Evolutionary conservation across 1,284 basidiomycete species (phyloP), one percentile per base, ranked within the genome.

Genomic region (Ganoderma meredithae): DNA sequence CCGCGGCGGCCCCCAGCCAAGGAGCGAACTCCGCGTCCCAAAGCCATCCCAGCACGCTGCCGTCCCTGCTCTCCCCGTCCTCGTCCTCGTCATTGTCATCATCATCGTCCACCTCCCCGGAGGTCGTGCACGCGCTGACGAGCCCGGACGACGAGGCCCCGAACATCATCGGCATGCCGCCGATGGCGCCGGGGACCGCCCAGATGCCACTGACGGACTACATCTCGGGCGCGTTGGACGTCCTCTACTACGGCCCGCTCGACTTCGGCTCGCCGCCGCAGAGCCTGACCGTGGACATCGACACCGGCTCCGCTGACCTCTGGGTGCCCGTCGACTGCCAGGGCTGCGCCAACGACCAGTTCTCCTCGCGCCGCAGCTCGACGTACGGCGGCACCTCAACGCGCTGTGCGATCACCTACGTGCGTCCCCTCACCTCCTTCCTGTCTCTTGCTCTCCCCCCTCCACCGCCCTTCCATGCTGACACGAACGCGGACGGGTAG

Each of bases 231-330:
- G 69, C 73, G 36, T 71, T 83, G 49, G 86, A 89, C 70, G 66
- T 86, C 61, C 76, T 88, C 44, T 90, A 89, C 75, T 88, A 85
- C 63, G 88, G 86, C 1, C 69, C 77, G 0, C 65, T 86, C 44
- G 13, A 69, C 13, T 79, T 90, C 62, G 88, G 88, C 17, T 85
- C 85, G 19, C 83, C 83, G 2, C 66, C 76, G 3, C 86, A 88
- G 72, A 56, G 64, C 33, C 71, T 89, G 22, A 78, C 81, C 1
- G 80, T 89, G 31, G 85, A 88, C 73, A 77, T 89, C 69, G 88
- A 90, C 73, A 90, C 88, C 2, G 89, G 89, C 60, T 88, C 87
- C 4, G 82, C 88, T 33, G 88, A 90, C 73, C 79, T 86, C 22
- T 90, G 87, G 86, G 72, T 88, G 15, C 82, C 85, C 19, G 79